Conservation (phyloP, 164 flowering plant species). For the Annona cherimola region DNA sequence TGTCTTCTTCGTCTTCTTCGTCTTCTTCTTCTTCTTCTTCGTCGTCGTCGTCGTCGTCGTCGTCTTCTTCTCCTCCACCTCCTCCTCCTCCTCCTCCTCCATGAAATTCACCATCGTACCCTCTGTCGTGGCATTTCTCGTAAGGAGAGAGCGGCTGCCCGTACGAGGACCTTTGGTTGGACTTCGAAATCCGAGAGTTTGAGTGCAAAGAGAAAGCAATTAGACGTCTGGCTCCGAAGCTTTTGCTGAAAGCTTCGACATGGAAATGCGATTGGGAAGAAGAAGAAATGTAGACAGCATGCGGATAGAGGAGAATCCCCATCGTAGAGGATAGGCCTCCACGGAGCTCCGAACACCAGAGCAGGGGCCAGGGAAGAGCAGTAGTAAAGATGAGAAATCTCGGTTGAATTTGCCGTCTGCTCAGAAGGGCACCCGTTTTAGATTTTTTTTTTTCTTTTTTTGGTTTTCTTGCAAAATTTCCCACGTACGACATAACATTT, state of each 20-base stretch:
- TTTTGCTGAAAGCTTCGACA: conserved; percentile 3
- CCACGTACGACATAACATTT: too few species aligned
- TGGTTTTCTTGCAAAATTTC: too few species aligned
- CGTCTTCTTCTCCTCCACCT: conserved; percentile 11
- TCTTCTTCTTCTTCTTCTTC: conserved; percentile 23
- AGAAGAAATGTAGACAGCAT: conserved; percentile 1
- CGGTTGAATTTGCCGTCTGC: too few species aligned
- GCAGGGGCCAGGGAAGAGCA: too few species aligned
- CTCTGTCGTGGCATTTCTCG: conserved; percentile 20
- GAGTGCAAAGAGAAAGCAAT: conserved; percentile 60
- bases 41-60: conserved; percentile 19
- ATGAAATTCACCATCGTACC: conserved; percentile 11
- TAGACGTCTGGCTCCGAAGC: conserved; percentile 18
- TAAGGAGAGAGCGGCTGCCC: conserved; percentile 45
- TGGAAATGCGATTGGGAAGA: conserved; percentile 3
- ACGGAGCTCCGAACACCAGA: neutral
- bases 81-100: conserved; percentile 18
- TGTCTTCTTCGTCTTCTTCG: conserved; percentile 14
- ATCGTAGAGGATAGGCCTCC: conserved; percentile 2
- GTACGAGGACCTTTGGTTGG: conserved; percentile 46
- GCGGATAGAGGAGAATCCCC: conserved; percentile 19
- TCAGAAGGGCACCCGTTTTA: too few species aligned
- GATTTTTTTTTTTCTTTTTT: too few species aligned
- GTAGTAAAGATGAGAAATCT: too few species aligned
- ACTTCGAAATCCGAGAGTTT: conserved; percentile 60